Evolutionary conservation across 257 asterid species (phyloP).

Genomic region (Osmanthus fragrans): DNA sequence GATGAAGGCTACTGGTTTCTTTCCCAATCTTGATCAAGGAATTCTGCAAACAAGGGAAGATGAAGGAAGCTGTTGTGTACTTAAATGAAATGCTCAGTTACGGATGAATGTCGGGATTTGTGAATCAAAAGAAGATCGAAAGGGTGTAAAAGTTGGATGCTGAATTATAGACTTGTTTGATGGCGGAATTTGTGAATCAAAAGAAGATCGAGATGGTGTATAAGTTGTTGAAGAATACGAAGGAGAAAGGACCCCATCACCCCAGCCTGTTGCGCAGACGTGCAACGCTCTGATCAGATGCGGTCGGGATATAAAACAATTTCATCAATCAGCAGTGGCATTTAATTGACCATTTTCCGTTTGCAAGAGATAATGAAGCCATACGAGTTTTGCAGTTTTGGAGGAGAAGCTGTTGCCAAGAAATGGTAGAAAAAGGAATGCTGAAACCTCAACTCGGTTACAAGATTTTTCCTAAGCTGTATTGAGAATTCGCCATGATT

Average conservation of each 20-base stretch:
- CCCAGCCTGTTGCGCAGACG: slow-evolving; percentile 57
- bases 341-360: slow-evolving; percentile 64
- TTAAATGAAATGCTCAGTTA: slow-evolving; percentile 57
- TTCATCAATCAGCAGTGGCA: slow-evolving; percentile 44
- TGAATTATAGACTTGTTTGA: slow-evolving; percentile 23
- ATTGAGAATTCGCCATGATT: not conserved
- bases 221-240: slow-evolving; percentile 62
- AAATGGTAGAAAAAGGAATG: slow-evolving; percentile 80
- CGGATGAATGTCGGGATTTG: slow-evolving; percentile 64
- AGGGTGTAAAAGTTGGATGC: slow-evolving; percentile 43
- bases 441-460: too few species aligned
- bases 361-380: slow-evolving; percentile 83
- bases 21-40: slow-evolving; percentile 60
- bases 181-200: slow-evolving; percentile 73
- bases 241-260: slow-evolving; percentile 60
- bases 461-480: slow-evolving; percentile 19
- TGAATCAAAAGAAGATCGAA: slow-evolving; percentile 64
- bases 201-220: slow-evolving; percentile 64
- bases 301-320: slow-evolving; percentile 69
- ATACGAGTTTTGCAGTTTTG: slow-evolving; percentile 66
- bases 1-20: slow-evolving; percentile 74
- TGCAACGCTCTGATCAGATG: slow-evolving; percentile 79
- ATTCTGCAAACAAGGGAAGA: slow-evolving; percentile 63
- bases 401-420: slow-evolving; percentile 74
- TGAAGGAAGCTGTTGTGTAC: slow-evolving; percentile 54